Conservation (phyloP, 257 asterid species). For the Salvia hispanica region DNA sequence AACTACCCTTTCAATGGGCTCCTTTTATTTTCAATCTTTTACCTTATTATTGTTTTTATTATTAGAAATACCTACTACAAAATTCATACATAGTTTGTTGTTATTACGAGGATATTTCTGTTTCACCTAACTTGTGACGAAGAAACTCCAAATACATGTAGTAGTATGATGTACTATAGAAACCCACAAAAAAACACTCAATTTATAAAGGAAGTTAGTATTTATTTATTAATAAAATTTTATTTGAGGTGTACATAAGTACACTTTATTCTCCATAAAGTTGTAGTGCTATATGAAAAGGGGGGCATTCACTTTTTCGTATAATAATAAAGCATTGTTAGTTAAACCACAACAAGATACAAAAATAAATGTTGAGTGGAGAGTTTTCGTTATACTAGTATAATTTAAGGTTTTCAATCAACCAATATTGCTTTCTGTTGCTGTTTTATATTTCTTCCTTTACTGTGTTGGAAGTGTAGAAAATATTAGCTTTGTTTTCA, state of each 20-base stretch:
- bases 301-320: not conserved
- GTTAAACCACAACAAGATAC: not conserved
- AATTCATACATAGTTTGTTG: not conserved
- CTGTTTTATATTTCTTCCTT: not conserved
- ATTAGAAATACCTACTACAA: slow-evolving; percentile 19
- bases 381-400: not conserved
- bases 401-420: not conserved
- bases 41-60: not conserved
- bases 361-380: slow-evolving; percentile 1
- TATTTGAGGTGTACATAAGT: not conserved
- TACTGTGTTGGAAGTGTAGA: not conserved
- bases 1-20: not conserved
- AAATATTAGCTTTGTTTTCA: no score
- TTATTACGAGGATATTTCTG: not conserved
- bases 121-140: slow-evolving; percentile 20
- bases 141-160: not conserved
- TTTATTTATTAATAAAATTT: not conserved
- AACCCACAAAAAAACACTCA: not conserved
- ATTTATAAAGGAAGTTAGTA: not conserved
- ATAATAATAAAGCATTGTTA: not conserved
- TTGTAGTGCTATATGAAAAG: slow-evolving; percentile 14
- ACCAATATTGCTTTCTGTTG: not conserved
- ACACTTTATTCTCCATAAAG: not conserved
- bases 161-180: not conserved
- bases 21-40: not conserved